These are phyloP conservation scores for Rhizopus sp. DNA, from an alignment of 371 early-diverging fungal species.

Conservation along the genomic window DNA sequence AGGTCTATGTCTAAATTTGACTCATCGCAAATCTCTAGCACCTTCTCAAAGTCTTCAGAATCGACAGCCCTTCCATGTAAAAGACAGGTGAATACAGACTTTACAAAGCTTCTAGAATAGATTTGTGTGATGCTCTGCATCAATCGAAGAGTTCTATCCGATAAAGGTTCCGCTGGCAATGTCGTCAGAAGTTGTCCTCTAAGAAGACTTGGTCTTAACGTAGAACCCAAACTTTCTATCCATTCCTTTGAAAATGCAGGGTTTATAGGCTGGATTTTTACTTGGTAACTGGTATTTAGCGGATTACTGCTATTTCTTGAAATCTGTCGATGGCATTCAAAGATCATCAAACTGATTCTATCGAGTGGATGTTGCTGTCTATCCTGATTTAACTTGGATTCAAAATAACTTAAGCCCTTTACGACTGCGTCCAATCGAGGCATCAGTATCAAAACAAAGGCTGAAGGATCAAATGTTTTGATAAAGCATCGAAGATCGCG, in stretches of 20 bases:
- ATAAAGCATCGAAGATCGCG: conserved; percentile 67
- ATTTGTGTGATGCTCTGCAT: conserved; percentile 43
- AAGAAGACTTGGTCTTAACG: conserved; percentile 25
- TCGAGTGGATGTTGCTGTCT: conserved; percentile 9
- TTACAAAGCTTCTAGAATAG: conserved; percentile 62
- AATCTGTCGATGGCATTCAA: conserved; percentile 57
- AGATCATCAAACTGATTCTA: conserved; percentile 39
- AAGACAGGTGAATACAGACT: conserved; percentile 65
- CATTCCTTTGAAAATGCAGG: conserved; percentile 16
- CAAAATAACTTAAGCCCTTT: conserved; percentile 29
- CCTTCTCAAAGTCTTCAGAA: conserved; percentile 62
- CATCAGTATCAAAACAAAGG: conserved; percentile 60
- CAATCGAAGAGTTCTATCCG: conserved; percentile 31
- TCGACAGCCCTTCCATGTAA: conserved; percentile 62
- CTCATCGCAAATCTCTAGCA: conserved; percentile 65
- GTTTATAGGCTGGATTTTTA: conserved; percentile 19
- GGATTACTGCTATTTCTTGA: conserved; percentile 1
- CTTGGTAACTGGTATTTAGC: neutral
- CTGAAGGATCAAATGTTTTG: conserved; percentile 59
- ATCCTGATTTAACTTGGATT: neutral
- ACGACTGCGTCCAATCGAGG: conserved; percentile 58
- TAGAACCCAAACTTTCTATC: conserved; percentile 23
- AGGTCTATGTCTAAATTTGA: conserved; percentile 72
- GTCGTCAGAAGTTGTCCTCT: conserved; percentile 16
- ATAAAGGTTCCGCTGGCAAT: conserved; percentile 8